phyloP scores from a whole-genome alignment of 164 flowering plant genomes.

The Stephania japonica region DNA sequence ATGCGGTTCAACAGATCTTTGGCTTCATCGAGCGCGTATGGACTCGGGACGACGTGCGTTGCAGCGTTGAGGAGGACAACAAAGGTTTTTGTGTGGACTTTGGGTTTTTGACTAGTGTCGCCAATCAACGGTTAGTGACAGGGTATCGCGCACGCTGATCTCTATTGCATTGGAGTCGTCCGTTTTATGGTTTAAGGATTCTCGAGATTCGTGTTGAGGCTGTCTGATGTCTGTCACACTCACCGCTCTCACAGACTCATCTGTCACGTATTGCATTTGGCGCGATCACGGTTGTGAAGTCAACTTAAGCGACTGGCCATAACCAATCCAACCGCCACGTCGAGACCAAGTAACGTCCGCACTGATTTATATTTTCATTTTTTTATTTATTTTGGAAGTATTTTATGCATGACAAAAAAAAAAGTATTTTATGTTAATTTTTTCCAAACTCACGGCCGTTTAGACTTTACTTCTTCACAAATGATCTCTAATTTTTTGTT shows the following conservation, averaged over 20 bases:
- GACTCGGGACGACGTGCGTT: background rate
- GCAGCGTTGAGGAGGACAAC: too few relatives aligned
- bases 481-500: too few relatives aligned
- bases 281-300: background rate
- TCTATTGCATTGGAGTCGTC: background rate
- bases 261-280: background rate
- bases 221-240: too few relatives aligned
- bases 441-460: too few relatives aligned
- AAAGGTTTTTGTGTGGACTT: background rate
- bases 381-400: too few relatives aligned
- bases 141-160: background rate
- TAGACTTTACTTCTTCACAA: too few relatives aligned
- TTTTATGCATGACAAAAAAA: too few relatives aligned
- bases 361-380: background rate
- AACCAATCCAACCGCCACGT: background rate
- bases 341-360: background rate
- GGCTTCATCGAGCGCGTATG: too few relatives aligned
- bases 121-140: background rate
- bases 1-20: too few relatives aligned
- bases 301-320: background rate
- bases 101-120: background rate
- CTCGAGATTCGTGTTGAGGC: background rate
- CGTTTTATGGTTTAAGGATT: background rate
- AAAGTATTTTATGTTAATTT: too few relatives aligned
- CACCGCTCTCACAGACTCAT: too few relatives aligned